These are phyloP conservation scores for Colletotrichum spinosum DNA, from an alignment of 2,329 filamentous ascomycete species.

Conservation along the genomic window DNA sequence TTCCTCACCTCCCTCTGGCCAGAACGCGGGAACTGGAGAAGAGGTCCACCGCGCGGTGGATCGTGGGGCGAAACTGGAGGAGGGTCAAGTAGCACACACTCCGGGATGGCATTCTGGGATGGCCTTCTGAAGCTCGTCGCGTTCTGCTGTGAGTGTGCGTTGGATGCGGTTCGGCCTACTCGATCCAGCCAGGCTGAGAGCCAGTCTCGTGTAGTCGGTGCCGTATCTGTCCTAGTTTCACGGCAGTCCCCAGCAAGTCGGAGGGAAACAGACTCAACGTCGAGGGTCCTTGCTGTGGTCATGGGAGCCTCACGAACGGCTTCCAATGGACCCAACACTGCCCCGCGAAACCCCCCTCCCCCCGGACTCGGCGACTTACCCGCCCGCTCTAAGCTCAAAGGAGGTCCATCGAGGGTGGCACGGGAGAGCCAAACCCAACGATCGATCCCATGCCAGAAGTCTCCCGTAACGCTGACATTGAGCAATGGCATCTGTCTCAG, in stretches of 20 bases:
- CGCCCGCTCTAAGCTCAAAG: neutral
- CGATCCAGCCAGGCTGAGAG: no score
- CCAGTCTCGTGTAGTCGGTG: no score
- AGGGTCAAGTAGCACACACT: no score
- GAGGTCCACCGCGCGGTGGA: constrained; percentile 11
- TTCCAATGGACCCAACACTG: constrained; percentile 3
- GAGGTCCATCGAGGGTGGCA: neutral
- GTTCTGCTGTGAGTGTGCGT: neutral
- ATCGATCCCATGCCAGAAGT: neutral
- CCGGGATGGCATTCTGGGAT: no score
- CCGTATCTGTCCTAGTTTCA: no score
- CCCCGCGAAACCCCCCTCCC: constrained; percentile 9
- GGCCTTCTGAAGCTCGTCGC: constrained; percentile 1
- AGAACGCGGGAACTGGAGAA: constrained; percentile 12
- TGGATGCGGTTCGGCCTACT: no score
- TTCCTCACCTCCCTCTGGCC: constrained; percentile 1
- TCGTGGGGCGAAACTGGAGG: constrained; percentile 6
- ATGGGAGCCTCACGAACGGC: constrained; percentile 3
- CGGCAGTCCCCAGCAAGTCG: no score
- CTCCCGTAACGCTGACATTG: neutral
- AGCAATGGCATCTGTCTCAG: neutral
- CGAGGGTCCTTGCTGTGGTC: neutral
- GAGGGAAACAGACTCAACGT: constrained; percentile 10
- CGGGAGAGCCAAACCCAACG: neutral
- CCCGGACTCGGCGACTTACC: constrained; percentile 11